Evolutionary conservation across 2,329 filamentous ascomycete species (phyloP), one percentile per base, ranked within the genome.

Genomic region (Penicillium sp.): DNA sequence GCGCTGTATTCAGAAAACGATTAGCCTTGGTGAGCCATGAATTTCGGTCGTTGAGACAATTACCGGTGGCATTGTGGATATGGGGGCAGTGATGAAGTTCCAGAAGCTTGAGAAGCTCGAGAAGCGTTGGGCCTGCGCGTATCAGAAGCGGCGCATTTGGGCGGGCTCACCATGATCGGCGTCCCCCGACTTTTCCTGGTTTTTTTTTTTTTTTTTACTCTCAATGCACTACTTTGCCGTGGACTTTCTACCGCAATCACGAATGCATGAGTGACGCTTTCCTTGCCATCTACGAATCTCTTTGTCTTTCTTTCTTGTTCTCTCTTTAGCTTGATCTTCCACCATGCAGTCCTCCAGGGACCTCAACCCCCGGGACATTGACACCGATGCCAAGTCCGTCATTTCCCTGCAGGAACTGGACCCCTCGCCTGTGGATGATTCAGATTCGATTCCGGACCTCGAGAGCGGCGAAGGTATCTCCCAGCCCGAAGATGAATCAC

Each of bases 331-430:
- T 26, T 28, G 13, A 14, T 29, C 9, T 14, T 33, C 16, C 23
- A 51, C 20, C 37, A 59, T 54, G 50, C 39, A 48, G 6, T 39
- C 47, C 8, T 27, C 32, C 13, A 34, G 38, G 21, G 30, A 36
- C 14, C 52, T 41, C 43, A 59, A 51, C 48, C 48, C 23, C 53
- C 60, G 21, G 57, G 62, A n/a, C n/a, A n/a, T n/a, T n/a, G n/a
- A n/a, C 13, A 50, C 55, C 30, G 62, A 67, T 27, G 57, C 61
- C 23, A 63, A 53, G 55, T 80, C 80, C 25, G 67, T 82, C 37
- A 69, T 80, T 42, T 84, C 84, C 28, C 76, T 95, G 42, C 76
- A 84, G 36, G 81, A 91, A 59, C 73, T 96, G 47, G 89, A 94
- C 37, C 90, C 90, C 3, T 81, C 82, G 15, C 90, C 89, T 0